Evolutionary conservation across 1,284 basidiomycete genomes (phyloP).

Genomic region (Polyporus tsugae): DNA sequence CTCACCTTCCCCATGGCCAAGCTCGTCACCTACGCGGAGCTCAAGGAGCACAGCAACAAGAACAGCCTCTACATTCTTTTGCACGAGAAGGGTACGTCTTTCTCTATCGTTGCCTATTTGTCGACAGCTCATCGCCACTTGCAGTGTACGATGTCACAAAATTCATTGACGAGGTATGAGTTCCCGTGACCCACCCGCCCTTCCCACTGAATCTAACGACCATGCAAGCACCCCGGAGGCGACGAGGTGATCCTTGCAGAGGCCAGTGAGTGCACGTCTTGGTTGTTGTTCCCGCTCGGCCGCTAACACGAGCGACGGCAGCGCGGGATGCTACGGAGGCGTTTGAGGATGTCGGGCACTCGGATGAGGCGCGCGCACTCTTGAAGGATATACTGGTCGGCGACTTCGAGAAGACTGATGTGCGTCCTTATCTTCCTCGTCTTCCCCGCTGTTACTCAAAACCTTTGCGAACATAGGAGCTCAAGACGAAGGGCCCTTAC

Average conservation of each 20-base stretch:
- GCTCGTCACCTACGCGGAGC: conserved; percentile 75
- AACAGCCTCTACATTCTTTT: conserved; percentile 84
- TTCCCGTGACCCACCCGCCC: conserved; percentile 4
- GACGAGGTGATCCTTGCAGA: conserved; percentile 97
- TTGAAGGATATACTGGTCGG: conserved; percentile 83
- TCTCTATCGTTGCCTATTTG: conserved; percentile 40
- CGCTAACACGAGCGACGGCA: conserved; percentile 41
- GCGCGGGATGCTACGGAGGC: conserved; percentile 97
- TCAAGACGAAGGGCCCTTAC: conserved; percentile 56
- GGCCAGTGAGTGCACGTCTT: conserved; percentile 70
- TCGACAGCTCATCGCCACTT: conserved; percentile 41
- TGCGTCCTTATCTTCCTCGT: conserved; percentile 48
- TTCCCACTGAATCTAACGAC: conserved; percentile 2
- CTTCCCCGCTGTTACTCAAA: not conserved
- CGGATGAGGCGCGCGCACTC: conserved; percentile 95
- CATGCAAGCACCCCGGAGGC: conserved; percentile 89
- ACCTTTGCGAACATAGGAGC: conserved; percentile 43
- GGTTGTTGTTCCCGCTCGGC: not conserved
- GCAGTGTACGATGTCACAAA: conserved; percentile 94
- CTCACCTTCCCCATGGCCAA: conserved; percentile 49
- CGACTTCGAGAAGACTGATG: conserved; percentile 75
- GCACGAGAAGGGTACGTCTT: conserved; percentile 76
- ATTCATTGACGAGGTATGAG: conserved; percentile 92
- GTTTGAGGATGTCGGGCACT: conserved; percentile 99
- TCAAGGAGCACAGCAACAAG: conserved; percentile 78